Base-by-base conservation (phyloP, 2,329 filamentous ascomycete species). In the Aspergillus alliaceus region DNA sequence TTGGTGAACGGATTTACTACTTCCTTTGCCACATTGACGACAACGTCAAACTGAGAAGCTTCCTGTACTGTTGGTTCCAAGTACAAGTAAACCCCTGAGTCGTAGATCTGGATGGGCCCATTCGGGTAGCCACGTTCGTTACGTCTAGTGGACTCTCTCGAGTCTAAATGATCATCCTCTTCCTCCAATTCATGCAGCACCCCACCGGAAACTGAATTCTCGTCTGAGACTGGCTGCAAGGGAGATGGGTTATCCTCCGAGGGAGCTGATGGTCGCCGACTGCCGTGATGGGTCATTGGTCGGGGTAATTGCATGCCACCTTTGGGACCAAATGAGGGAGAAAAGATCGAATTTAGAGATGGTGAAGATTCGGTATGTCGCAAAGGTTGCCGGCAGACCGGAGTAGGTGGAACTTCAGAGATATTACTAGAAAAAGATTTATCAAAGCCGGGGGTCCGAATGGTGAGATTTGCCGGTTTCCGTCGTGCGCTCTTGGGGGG, bases 1-100 rank as follows among this genome's bases (percentile, higher is more conserved):
- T 57, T 64, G 5, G 66, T 69, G 64, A 87, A 85, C 1, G 85
- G 85, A 62, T 87, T 87, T 53, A 78, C 78, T 6, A 88, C 85
- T 69, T 88, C 85, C 66, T 85, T 86, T 6, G 85, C 85, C 25
- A 88, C 85, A 60, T 88, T 88, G 61, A 88, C 77, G 20, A 88
- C 81, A 2, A 86, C 84, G 64, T 88, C 85, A 59, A 86, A 88
- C 37, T 80, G 73, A 5, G 79, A 77, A 2, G 84, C 85, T 69
- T 87, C 84, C 55, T 84, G 80, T 6, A 79, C 80, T 3, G 80
- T 86, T 1, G 85, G 85, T 66, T 88, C 85, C 53, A 86, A 77
- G 62, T 87, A 88, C 5, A 88, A 77, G 63, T 83, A 86, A 3
- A 88, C 79, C 2, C 82, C 80, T 12, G 82, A 81, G 54, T 86